Conservation (phyloP, 805 yeast genomes). For the Ogataea paradorogensis region DNA sequence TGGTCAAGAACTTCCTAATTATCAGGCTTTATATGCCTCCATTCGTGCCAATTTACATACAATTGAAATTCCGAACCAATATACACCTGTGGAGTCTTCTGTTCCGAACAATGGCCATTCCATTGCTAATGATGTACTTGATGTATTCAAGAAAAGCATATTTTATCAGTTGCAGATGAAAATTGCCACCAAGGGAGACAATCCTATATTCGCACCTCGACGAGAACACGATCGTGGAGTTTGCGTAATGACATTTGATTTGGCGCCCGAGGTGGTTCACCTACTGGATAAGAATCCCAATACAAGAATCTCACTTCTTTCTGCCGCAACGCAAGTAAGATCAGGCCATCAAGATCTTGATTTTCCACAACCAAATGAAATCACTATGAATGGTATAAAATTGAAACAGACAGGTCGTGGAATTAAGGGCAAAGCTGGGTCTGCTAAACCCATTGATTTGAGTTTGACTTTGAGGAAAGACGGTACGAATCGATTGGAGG, state of each 20-base stretch:
- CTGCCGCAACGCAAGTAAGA: constrained; percentile 41
- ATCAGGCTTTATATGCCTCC: constrained; percentile 28
- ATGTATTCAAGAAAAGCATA: constrained; percentile 52
- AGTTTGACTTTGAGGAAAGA: constrained; percentile 43
- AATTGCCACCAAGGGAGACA: constrained; percentile 36
- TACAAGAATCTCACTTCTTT: constrained; percentile 48
- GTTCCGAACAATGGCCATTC: constrained; percentile 1
- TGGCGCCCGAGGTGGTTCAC: constrained; percentile 42
- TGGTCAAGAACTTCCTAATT: constrained; percentile 38
- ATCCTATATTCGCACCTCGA: constrained; percentile 43
- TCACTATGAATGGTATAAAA: constrained; percentile 52
- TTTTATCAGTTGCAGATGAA: constrained; percentile 50
- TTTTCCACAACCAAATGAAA: constrained; percentile 72
- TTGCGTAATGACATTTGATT: constrained; percentile 39
- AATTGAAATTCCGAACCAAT: constrained; percentile 26
- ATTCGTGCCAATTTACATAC: constrained; percentile 19
- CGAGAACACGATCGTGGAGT: constrained; percentile 47
- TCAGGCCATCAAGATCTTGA: constrained; percentile 37
- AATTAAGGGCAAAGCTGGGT: constrained; percentile 69
- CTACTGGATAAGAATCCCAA: constrained; percentile 32
- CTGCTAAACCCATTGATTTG: constrained; percentile 79
- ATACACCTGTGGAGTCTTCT: constrained; percentile 8
- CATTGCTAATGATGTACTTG: constrained; percentile 34
- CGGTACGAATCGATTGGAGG: constrained; percentile 41
- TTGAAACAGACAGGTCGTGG: constrained; percentile 65